Percentiles rank a stretch among this genome's conserved stretches.
These are phyloP conservation scores for Fusarium coffeatum DNA, from an alignment of 2,329 filamentous ascomycete species.

Conservation along the genomic window DNA sequence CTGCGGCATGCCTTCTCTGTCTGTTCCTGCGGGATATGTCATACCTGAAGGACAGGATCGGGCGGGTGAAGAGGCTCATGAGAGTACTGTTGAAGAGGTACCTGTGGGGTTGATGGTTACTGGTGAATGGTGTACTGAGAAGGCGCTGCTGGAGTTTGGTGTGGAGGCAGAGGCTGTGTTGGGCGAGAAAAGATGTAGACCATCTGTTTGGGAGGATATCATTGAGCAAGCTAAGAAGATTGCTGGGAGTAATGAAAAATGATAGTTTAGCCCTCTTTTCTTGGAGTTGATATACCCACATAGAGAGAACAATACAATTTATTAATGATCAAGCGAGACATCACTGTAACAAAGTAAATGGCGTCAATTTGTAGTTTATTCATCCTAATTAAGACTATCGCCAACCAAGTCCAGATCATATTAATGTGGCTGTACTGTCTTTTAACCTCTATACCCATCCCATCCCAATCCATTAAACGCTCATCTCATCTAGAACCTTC, in stretches of 20 bases:
- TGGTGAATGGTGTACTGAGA: slow-evolving; percentile 66
- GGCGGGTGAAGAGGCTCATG: slow-evolving; percentile 49
- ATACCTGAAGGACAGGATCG: slow-evolving; percentile 49
- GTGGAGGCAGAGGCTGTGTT: slow-evolving; percentile 58
- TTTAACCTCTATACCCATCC: not conserved
- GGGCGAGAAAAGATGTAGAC: slow-evolving; percentile 15
- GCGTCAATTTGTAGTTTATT: slow-evolving; percentile 13
- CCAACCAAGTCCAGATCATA: slow-evolving; percentile 17
- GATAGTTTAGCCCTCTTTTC: not conserved
- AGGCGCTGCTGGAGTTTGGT: slow-evolving; percentile 60
- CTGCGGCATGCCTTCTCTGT: slow-evolving; percentile 59
- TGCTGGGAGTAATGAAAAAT: not conserved
- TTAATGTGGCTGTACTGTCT: slow-evolving; percentile 11
- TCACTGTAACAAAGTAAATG: not conserved
- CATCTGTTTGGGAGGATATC: slow-evolving; percentile 34
- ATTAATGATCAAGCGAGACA: too few species aligned
- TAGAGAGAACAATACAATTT: too few species aligned
- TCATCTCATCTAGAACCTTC: slow-evolving; percentile 7
- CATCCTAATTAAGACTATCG: slow-evolving; percentile 25
- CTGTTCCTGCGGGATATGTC: slow-evolving; percentile 58
- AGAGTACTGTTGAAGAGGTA: slow-evolving; percentile 54
- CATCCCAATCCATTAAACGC: not conserved
- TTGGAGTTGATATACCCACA: not conserved
- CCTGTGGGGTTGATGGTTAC: slow-evolving; percentile 67
- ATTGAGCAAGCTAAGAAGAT: slow-evolving; percentile 2